Percentiles rank a stretch among this genome's conserved stretches.
These are phyloP conservation scores for Fraxinus sp. DNA, from an alignment of 305 asterid species.

Conservation along the genomic window DNA sequence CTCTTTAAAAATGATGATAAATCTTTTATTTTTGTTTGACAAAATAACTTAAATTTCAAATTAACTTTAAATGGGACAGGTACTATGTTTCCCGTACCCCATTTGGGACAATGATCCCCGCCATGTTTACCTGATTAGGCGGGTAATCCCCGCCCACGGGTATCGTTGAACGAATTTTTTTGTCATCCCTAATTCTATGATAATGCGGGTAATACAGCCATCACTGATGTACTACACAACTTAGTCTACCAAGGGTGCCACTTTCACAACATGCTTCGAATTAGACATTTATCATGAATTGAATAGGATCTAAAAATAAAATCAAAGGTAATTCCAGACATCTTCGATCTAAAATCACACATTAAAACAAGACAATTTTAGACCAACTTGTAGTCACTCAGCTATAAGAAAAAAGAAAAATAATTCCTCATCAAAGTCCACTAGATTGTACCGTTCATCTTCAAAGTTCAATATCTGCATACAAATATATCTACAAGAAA, in stretches of 20 bases:
- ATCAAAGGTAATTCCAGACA: neutral
- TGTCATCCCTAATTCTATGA: neutral
- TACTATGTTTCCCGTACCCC: neutral
- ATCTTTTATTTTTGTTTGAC: neutral
- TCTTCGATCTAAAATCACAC: neutral
- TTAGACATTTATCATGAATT: slow-evolving; percentile 11
- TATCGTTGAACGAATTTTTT: neutral
- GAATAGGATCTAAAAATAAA: slow-evolving; percentile 2
- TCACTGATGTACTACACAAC: neutral
- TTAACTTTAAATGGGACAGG: neutral
- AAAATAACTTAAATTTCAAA: neutral
- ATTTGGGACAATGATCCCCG: neutral
- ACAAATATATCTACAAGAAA: slow-evolving; percentile 5
- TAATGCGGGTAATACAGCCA: slow-evolving; percentile 1
- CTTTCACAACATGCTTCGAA: slow-evolving; percentile 2
- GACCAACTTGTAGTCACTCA: neutral
- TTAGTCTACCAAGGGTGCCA: slow-evolving; percentile 5
- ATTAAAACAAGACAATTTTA: neutral
- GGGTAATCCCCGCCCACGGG: neutral
- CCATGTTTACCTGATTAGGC: neutral
- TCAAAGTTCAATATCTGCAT: neutral
- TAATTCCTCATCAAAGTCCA: neutral
- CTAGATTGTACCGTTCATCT: neutral
- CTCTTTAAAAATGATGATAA: neutral
- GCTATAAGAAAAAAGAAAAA: neutral